phyloP scores from a whole-genome alignment of 371 early-diverging fungal genomes.

The Saksenaea oblongispora region DNA sequence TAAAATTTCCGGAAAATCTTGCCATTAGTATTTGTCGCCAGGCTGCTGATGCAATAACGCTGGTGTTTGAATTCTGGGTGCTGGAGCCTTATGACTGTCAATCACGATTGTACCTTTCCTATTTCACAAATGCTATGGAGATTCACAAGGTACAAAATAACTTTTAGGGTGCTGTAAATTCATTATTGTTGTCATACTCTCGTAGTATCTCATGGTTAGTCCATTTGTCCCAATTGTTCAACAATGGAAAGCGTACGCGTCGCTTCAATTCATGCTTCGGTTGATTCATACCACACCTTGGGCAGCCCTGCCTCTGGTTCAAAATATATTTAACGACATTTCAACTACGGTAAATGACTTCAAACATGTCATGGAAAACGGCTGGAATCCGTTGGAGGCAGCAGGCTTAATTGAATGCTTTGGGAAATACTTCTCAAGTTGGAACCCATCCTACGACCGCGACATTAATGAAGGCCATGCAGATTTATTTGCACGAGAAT shows the following conservation, averaged over 20 bases:
- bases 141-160: constrained; percentile 21
- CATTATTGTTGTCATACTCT: neutral
- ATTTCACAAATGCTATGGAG: constrained; percentile 12
- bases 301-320: constrained; percentile 5
- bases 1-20: constrained; percentile 16
- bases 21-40: constrained; percentile 22
- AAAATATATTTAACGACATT: neutral
- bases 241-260: constrained; percentile 27
- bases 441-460: constrained; percentile 20
- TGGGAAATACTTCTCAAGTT: constrained; percentile 17
- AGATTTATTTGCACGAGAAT: constrained; percentile 19
- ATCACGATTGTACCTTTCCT: constrained; percentile 14
- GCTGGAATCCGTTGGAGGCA: constrained; percentile 14
- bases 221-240: constrained; percentile 10
- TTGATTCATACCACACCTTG: constrained; percentile 5
- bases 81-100: constrained; percentile 18
- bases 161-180: neutral
- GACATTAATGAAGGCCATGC: constrained; percentile 9
- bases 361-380: constrained; percentile 11
- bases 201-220: neutral
- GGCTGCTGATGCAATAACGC: constrained; percentile 18
- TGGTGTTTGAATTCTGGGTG: constrained; percentile 25
- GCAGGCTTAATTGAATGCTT: constrained; percentile 4
- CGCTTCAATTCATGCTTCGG: constrained; percentile 14
- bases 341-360: constrained; percentile 10